phyloP scores from a whole-genome alignment of 306 rosid species.

The Clitoria ternatea region DNA sequence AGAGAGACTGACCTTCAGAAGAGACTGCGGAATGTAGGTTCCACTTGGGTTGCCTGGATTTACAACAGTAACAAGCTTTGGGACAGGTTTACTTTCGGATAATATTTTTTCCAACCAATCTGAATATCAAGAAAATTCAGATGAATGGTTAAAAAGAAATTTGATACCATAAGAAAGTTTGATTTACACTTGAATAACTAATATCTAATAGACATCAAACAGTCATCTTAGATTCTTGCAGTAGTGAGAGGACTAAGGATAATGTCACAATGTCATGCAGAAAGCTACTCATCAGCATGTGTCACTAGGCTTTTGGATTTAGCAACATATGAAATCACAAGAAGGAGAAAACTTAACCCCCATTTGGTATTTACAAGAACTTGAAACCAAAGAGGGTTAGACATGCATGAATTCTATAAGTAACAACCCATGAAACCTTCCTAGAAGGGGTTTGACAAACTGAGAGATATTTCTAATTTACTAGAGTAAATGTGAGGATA shows the following conservation, averaged over 20 bases:
- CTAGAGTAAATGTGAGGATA: neutral
- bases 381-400: neutral
- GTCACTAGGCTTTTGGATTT: neutral
- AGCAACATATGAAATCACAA: neutral
- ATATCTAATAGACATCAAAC: neutral
- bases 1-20: slow-evolving; percentile 70
- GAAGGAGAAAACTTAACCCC: neutral
- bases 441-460: neutral
- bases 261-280: neutral
- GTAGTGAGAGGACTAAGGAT: no score
- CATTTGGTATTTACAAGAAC: neutral
- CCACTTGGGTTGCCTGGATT: slow-evolving; percentile 96
- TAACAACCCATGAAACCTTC: neutral
- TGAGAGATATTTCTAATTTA: neutral
- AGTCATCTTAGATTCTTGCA: no score
- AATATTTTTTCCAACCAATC: slow-evolving; percentile 83
- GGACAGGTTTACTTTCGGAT: slow-evolving; percentile 70
- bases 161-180: slow-evolving; percentile 4
- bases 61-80: slow-evolving; percentile 89
- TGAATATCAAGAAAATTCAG: slow-evolving; percentile 38
- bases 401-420: neutral
- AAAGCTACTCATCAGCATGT: neutral
- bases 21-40: slow-evolving; percentile 82
- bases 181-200: neutral
- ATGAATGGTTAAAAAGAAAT: slow-evolving; percentile 9